phyloP scores from a whole-genome alignment of 2,329 filamentous ascomycete species.

The Fusarium proliferatum region DNA sequence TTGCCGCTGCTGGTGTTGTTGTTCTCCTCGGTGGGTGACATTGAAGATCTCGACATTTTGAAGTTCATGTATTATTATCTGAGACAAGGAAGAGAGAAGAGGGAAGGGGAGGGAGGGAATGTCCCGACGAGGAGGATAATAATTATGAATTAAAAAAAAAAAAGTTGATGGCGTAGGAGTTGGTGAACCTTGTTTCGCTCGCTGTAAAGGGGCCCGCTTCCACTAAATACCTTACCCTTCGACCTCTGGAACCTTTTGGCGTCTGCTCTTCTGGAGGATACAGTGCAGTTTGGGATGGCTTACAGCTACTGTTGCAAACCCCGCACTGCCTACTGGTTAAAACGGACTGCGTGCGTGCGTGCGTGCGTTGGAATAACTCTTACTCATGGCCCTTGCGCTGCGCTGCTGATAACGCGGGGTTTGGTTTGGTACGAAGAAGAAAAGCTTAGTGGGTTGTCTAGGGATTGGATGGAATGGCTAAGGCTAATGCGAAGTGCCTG shows the following conservation, averaged over 20 bases:
- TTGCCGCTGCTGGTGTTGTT: neutral
- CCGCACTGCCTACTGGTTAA: constrained; percentile 32
- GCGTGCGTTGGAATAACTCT: neutral
- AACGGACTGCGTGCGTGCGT: neutral
- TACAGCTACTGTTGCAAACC: constrained; percentile 26
- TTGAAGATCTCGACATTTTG: constrained; percentile 36
- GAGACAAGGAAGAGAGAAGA: neutral
- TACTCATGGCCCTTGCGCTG: neutral
- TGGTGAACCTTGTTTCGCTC: constrained; percentile 19
- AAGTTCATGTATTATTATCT: neutral
- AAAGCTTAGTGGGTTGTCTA: neutral
- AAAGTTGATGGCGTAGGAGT: neutral
- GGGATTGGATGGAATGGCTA: neutral
- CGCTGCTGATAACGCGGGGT: constrained; percentile 36
- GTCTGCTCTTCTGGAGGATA: neutral
- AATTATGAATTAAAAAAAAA: neutral
- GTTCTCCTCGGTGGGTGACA: constrained; percentile 50
- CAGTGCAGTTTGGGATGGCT: neutral
- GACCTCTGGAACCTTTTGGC: neutral
- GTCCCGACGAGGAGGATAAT: neutral
- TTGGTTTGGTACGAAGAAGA: neutral
- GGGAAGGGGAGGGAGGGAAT: neutral
- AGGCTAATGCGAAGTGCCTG: constrained; percentile 7
- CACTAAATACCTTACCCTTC: constrained; percentile 35
- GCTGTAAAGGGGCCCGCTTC: constrained; percentile 32